Evolutionary conservation across 192 early-diverging fungal species (phyloP).

Genomic region (Coemansia sp.): DNA sequence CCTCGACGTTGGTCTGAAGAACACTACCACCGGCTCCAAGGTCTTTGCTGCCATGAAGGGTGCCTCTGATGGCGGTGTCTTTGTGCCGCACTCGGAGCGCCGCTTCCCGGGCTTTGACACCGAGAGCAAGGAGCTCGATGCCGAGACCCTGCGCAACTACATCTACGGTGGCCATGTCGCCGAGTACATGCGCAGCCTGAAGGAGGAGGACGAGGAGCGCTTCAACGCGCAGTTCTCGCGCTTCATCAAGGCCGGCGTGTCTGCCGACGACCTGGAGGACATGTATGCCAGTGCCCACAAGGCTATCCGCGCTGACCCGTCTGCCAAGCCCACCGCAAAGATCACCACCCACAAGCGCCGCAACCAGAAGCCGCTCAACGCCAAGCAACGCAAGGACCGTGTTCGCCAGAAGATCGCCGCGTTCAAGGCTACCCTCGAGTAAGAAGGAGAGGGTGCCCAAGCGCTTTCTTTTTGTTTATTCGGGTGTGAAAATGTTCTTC

Average conservation of each 20-base stretch:
- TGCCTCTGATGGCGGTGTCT: constrained; percentile 97
- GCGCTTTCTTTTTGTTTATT: constrained; percentile 1
- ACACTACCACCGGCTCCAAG: constrained; percentile 97
- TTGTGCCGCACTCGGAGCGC: constrained; percentile 93
- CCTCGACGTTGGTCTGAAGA: constrained; percentile 95
- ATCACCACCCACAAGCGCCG: constrained; percentile 69
- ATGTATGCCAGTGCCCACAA: constrained; percentile 91
- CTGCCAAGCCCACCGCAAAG: constrained; percentile 70
- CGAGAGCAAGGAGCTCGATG: constrained; percentile 84
- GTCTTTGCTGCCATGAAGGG: constrained; percentile 98
- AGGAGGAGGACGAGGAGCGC: constrained; percentile 98
- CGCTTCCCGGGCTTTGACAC: constrained; percentile 97
- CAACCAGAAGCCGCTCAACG: constrained; percentile 70
- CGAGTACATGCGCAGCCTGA: constrained; percentile 97
- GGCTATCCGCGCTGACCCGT: constrained; percentile 92
- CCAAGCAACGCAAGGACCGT: constrained; percentile 88
- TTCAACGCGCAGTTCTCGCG: constrained; percentile 95
- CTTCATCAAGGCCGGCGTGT: constrained; percentile 86
- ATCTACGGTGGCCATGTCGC: constrained; percentile 98
- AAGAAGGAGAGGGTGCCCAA: constrained; percentile 3
- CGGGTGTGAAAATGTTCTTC: constrained; percentile 1
- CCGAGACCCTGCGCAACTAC: constrained; percentile 91
- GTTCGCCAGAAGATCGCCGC: constrained; percentile 88
- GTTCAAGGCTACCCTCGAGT: constrained; percentile 57
- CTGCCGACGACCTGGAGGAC: constrained; percentile 90